phyloP scores from a whole-genome alignment of 2,329 filamentous ascomycete genomes.

The Xylaria sp. region DNA sequence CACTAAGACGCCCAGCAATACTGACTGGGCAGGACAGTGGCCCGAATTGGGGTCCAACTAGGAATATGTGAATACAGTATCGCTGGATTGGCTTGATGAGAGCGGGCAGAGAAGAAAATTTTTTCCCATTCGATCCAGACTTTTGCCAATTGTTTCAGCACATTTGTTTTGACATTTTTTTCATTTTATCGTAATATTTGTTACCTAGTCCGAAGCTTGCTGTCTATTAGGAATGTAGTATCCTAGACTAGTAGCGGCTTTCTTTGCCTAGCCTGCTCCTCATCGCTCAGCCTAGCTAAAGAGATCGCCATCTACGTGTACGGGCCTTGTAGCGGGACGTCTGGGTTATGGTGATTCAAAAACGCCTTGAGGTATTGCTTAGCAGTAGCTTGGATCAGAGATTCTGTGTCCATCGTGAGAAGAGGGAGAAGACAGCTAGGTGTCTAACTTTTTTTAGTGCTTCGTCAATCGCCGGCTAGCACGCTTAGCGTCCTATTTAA shows the following conservation, averaged over 20 bases:
- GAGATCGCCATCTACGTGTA: neutral
- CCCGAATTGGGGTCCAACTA: conserved; percentile 16
- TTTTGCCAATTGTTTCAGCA: conserved; percentile 13
- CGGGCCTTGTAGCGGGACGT: neutral
- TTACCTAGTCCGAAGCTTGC: neutral
- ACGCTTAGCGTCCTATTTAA: conserved; percentile 10
- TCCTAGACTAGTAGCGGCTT: neutral
- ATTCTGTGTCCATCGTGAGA: conserved; percentile 18
- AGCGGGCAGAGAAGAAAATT: conserved; percentile 10
- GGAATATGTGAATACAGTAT: neutral
- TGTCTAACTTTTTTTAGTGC: neutral
- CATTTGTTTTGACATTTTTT: conserved; percentile 1
- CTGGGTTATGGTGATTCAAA: neutral
- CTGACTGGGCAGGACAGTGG: neutral
- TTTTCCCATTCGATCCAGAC: conserved; percentile 1
- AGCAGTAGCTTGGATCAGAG: conserved; percentile 18
- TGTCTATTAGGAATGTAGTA: neutral
- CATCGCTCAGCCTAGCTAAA: neutral
- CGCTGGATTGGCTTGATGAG: neutral
- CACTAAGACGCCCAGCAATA: neutral
- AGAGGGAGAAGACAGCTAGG: neutral
- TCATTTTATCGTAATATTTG: conserved; percentile 1
- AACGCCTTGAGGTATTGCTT: neutral
- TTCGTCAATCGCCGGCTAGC: conserved; percentile 14
- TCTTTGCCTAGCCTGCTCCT: neutral